Evolutionary conservation across 768 basidiomycete species (phyloP).

Genomic region (Panellus pusillus): DNA sequence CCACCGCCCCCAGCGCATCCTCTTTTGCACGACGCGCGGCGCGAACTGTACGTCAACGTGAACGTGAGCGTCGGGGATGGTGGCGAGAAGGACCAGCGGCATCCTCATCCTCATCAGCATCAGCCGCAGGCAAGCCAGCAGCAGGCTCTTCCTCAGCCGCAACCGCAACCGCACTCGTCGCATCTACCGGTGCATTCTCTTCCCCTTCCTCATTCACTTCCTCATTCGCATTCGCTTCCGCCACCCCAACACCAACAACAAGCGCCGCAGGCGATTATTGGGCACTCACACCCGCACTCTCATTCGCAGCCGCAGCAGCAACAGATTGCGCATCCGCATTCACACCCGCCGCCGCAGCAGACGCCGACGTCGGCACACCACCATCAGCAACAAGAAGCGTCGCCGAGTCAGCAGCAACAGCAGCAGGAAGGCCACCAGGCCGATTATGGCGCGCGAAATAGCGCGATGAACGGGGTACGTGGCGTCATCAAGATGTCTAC

Average conservation of each 20-base stretch:
- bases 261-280: not conserved
- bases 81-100: not conserved
- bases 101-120: not conserved
- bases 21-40: not conserved
- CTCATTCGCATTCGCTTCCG: not conserved
- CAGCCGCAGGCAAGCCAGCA: not conserved
- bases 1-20: not conserved
- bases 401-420: slow-evolving; percentile 15
- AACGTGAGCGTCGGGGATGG: slow-evolving; percentile 11
- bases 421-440: not conserved
- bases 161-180: not conserved
- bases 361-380: slow-evolving; percentile 9
- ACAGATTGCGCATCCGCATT: not conserved
- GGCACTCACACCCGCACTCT: slow-evolving; percentile 21
- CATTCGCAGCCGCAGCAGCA: not conserved
- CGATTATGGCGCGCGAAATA: slow-evolving; percentile 2
- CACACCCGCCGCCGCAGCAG: slow-evolving; percentile 18
- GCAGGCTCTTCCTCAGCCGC: slow-evolving; percentile 11
- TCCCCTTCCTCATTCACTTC: no score
- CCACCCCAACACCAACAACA: not conserved
- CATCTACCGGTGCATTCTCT: not conserved
- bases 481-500: slow-evolving; percentile 23
- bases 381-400: slow-evolving; percentile 8
- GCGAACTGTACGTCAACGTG: slow-evolving; percentile 18
- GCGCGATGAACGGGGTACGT: slow-evolving; percentile 35